A percentile compares a stretch with the other conserved stretches of the same genome.
Evolutionary conservation across 192 early-diverging fungal species (phyloP).

Genomic region (Backusella mclennaniae): DNA sequence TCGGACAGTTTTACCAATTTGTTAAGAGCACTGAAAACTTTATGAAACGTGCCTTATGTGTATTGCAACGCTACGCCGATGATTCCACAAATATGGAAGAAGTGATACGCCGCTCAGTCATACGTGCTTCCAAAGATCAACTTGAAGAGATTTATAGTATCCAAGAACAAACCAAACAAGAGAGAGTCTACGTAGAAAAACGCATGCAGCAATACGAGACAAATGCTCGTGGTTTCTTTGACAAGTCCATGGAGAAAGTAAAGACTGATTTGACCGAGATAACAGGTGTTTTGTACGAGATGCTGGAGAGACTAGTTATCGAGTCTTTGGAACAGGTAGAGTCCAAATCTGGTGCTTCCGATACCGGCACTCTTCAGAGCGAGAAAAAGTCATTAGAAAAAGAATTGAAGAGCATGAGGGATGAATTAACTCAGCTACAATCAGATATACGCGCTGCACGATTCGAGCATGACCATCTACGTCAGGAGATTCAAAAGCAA

Average conservation of each 20-base stretch:
- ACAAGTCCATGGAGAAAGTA: constrained; percentile 27
- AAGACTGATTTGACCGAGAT: constrained; percentile 28
- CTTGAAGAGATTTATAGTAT: constrained; percentile 2
- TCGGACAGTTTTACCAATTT: constrained; percentile 3
- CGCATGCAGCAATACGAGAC: constrained; percentile 30
- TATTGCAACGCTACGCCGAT: constrained; percentile 26
- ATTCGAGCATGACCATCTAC: constrained; percentile 11
- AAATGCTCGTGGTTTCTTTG: constrained; percentile 31
- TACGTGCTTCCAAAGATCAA: constrained; percentile 24
- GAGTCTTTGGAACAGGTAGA: constrained; percentile 25
- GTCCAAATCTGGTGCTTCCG: not conserved
- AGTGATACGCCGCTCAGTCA: constrained; percentile 26
- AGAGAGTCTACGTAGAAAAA: constrained; percentile 15
- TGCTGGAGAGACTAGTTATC: constrained; percentile 30
- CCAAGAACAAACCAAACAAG: constrained; percentile 14
- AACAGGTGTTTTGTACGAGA: constrained; percentile 33
- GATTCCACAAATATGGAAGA: constrained; percentile 24
- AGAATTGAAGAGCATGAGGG: constrained; percentile 8
- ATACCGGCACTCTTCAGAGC: constrained; percentile 11
- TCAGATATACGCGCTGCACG: not conserved
- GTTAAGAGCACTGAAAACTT: constrained; percentile 22
- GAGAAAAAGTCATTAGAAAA: constrained; percentile 18
- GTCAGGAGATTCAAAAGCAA: not conserved
- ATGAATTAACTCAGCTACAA: constrained; percentile 10
- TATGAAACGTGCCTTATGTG: constrained; percentile 27